phyloP scores from a whole-genome alignment of 1,284 basidiomycete genomes.

The Clitocybe nebularis region DNA sequence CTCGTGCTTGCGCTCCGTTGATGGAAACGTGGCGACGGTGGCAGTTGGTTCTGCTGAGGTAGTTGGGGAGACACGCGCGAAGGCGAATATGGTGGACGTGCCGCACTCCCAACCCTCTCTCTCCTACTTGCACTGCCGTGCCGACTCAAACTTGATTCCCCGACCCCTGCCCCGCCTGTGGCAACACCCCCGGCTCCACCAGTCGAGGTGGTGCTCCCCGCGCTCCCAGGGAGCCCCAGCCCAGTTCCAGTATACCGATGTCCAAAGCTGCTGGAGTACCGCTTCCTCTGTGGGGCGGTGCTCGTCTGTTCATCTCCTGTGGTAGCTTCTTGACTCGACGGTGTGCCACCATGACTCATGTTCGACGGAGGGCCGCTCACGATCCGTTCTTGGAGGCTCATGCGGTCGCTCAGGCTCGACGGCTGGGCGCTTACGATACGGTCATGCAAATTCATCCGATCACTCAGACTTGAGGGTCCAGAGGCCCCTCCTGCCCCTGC shows the following conservation, averaged over 20 bases:
- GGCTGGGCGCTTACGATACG: too few species aligned
- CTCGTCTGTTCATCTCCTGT: slow-evolving; percentile 16
- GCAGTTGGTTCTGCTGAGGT: too few species aligned
- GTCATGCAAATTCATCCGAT: slow-evolving; percentile 11
- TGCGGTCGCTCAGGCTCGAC: slow-evolving; percentile 5
- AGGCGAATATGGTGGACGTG: too few species aligned
- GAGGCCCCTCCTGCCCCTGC: slow-evolving; percentile 12
- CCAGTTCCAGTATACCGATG: slow-evolving; percentile 51
- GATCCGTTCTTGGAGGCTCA: slow-evolving; percentile 1
- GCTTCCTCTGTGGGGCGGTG: slow-evolving; percentile 36
- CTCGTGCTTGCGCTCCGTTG: neutral
- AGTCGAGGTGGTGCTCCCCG: too few species aligned
- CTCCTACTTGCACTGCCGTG: neutral
- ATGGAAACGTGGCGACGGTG: too few species aligned
- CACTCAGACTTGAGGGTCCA: slow-evolving; percentile 9
- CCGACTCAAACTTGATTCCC: neutral
- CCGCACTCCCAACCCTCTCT: too few species aligned
- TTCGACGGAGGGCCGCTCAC: neutral
- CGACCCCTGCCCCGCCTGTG: slow-evolving; percentile 3
- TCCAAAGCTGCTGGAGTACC: slow-evolving; percentile 70
- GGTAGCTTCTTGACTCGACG: slow-evolving; percentile 1
- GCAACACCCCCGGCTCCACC: slow-evolving; percentile 23
- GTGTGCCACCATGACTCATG: slow-evolving; percentile 16
- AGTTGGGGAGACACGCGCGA: too few species aligned
- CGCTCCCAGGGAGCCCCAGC: slow-evolving; percentile 24